These are phyloP conservation scores for Trichosporon faecale DNA, from an alignment of 1,284 basidiomycete genomes.

Conservation along the genomic window DNA sequence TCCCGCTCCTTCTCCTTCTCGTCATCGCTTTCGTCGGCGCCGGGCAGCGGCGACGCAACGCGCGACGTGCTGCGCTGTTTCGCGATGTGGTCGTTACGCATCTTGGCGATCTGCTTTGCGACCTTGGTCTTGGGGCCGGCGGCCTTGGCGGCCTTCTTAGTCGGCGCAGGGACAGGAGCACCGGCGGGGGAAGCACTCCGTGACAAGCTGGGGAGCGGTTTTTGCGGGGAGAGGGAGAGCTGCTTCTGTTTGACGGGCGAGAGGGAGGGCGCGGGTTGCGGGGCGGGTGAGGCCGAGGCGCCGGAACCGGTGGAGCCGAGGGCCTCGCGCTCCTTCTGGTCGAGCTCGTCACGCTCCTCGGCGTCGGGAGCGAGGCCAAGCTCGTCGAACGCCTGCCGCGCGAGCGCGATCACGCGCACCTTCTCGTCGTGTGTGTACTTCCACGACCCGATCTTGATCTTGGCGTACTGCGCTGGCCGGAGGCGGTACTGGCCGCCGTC, in stretches of 20 bases:
- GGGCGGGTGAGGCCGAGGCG: neutral
- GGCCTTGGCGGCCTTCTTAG: constrained; percentile 15
- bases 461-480: constrained; percentile 42
- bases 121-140: constrained; percentile 26
- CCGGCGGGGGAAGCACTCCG: constrained; percentile 17
- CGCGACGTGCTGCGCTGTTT: constrained; percentile 16
- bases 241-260: neutral
- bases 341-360: constrained; percentile 42
- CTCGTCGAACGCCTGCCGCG: constrained; percentile 45
- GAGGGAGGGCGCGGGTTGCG: neutral
- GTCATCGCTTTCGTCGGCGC: constrained; percentile 5
- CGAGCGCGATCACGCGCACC: constrained; percentile 34
- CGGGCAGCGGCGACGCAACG: neutral
- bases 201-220: neutral
- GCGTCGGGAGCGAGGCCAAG: constrained; percentile 36
- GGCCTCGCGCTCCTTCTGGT: constrained; percentile 36
- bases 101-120: constrained; percentile 35
- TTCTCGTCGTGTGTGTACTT: constrained; percentile 44
- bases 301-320: constrained; percentile 13
- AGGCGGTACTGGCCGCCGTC: constrained; percentile 28
- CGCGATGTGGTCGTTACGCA: constrained; percentile 27
- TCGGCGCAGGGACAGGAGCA: neutral
- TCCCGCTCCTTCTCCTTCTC: neutral
- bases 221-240: neutral
- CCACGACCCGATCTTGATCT: constrained; percentile 44